Conservation (phyloP, 495 filamentous ascomycete species). For the Penicillium coffeae region DNA sequence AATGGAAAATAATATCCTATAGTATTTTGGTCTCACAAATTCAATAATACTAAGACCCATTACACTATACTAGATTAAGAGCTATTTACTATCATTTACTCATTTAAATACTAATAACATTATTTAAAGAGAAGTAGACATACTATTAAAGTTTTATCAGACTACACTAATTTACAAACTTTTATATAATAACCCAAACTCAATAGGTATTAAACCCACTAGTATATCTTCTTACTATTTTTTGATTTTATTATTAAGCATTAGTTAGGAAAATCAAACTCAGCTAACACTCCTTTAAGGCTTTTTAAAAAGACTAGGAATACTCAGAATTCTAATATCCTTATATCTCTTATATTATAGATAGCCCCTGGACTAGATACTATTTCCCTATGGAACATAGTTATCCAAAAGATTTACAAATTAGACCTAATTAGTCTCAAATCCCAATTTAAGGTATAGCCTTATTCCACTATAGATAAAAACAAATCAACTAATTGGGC, state of each 20-base stretch:
- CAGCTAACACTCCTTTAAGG: neutral
- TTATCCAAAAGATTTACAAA: neutral
- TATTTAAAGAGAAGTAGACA: neutral
- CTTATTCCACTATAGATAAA: slow-evolving; percentile 2
- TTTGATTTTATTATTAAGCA: neutral
- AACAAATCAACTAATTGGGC: neutral
- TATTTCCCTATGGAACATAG: too few relatives aligned
- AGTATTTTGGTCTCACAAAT: neutral
- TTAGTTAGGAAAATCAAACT: neutral
- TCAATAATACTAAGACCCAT: neutral
- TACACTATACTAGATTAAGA: slow-evolving; percentile 1
- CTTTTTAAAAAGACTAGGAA: neutral
- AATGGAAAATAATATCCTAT: neutral
- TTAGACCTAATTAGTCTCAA: too few relatives aligned
- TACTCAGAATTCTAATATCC: too few relatives aligned
- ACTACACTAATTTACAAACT: neutral
- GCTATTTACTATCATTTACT: slow-evolving; percentile 1
- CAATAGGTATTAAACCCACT: neutral
- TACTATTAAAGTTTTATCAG: neutral
- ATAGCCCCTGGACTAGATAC: too few relatives aligned
- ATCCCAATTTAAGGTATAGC: too few relatives aligned
- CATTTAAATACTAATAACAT: neutral
- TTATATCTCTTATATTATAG: too few relatives aligned
- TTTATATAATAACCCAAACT: neutral
- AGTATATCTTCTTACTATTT: neutral